Conservation (phyloP, 345 rosid genomes). For the Aurinia saxatilis region DNA sequence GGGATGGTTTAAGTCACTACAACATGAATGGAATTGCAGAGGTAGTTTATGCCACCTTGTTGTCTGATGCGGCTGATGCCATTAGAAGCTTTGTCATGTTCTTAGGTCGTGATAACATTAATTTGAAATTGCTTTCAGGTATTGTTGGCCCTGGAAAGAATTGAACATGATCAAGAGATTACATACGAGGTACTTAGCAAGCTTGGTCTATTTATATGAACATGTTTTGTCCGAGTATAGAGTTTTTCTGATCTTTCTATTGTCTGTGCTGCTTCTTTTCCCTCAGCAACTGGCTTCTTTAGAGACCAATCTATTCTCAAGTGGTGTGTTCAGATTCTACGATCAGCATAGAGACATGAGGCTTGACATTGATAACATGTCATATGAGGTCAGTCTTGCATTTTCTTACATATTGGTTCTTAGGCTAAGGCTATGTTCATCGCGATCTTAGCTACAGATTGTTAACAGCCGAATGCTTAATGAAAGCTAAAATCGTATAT, state of each 20-base stretch:
- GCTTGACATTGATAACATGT: constrained; percentile 93
- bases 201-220: constrained; percentile 2
- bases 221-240: constrained; percentile 13
- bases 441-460: not conserved
- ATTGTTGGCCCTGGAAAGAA: constrained; percentile 77
- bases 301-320: constrained; percentile 65
- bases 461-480: not conserved
- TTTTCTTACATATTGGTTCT: not conserved
- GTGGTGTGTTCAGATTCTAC: constrained; percentile 49
- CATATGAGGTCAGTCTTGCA: constrained; percentile 71
- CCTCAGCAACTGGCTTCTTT: constrained; percentile 76
- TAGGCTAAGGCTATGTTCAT: no score
- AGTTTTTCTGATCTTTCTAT: not conserved
- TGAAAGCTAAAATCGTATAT: not conserved
- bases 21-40: constrained; percentile 79
- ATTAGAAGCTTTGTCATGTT: constrained; percentile 15
- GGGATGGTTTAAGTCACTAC: constrained; percentile 47
- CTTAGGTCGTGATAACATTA: not conserved
- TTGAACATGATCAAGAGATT: constrained; percentile 73
- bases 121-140: constrained; percentile 37
- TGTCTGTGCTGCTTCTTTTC: not conserved
- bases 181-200: constrained; percentile 57
- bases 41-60: constrained; percentile 36
- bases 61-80: constrained; percentile 15
- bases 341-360: constrained; percentile 97